Base-by-base conservation (phyloP, 2,329 filamentous ascomycete genomes). In the Ascochyta pisi region DNA sequence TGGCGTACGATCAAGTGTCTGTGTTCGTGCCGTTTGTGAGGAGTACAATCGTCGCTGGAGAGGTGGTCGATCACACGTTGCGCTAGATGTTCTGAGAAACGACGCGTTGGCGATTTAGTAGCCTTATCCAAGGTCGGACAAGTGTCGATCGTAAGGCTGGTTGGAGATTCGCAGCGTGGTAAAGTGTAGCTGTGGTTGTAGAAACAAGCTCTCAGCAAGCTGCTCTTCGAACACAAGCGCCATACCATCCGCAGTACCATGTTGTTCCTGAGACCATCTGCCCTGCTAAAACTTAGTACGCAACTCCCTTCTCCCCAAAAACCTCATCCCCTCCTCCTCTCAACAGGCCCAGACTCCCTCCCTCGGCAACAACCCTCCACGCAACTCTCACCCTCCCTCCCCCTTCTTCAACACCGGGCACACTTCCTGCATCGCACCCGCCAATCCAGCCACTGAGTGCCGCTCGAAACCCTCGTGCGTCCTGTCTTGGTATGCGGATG, bases 371-470 rank as follows among this genome's bases (percentile, higher is more conserved):
- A 44, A 73, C 65, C 61, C 68, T 65, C 71, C 71, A 74, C 31
- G 61, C 59, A 27, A 73, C 67, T 34, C 50, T 52, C 9, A 71
- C 62, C 42, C 57, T 66, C 15, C 58, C 54, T 3, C 47, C 29
- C 10, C 29, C 52, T 33, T 47, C 45, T 7, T 33, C 52, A 16
- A 42, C 48, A 23, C 68, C 67, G 3, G 65, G 62, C 10, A 73
- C 43, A 34, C 64, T 40, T 5, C 57, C 70, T 31, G 38, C 61
- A 34, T 65, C 70, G 9, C 58, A 61, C 8, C 50, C 48, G 8
- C 71, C 72, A n/a, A 61, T 50, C 71, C 72, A 75, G 5, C 58
- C 54, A 13, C 57, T 61, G 56, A 74, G 16, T 12, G 49, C 57
- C 16, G 69, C 72, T 33, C 60, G 19, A 16, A 75, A 44, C 0